Base-by-base conservation (phyloP, 1,139 yeast species). In the Blastobotrys ciferrii region DNA sequence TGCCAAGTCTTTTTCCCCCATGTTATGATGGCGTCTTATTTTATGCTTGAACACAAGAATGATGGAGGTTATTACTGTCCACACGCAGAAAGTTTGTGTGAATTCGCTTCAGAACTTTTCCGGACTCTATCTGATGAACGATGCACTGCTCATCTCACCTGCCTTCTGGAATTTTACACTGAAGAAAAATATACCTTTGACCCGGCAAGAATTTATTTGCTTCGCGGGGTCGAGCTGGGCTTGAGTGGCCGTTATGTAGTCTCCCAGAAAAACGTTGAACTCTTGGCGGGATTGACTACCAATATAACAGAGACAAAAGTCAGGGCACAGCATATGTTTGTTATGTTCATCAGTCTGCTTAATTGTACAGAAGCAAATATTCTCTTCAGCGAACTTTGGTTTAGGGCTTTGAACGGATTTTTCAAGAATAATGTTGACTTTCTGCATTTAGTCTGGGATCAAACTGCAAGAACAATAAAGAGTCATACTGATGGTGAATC, bases 141-240 rank as follows among this genome's bases (percentile, higher is more conserved):
- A 7, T 70, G 72, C 3, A 49, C 61, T 1, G 58, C 56, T 9
- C 55, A 72, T 13, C 49, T 64, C 2, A 36, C 50, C 1, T 48
- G 75, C 1, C 58, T 82, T 4, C 63, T 85, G 42, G 65, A 65
- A 6, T 74, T 80, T 1, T 63, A 86, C 43, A 72, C 68, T 28
- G 73, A 72, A 3, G 63, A 73, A 20, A 75, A 77, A 45, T 75
- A 77, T 6, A 68, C 82, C 0, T 88, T 80, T 66, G 95, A 82
- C 54, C 87, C 91, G 1, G 80, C 92, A 0, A 77, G 88, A 62
- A 74, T 85, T 1, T 84, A 80, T 57, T 67, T 84, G 2, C 61
- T 81, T 1, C 66, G 71, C 30, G 95, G 95, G 5, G 58, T 87
- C 7, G 61, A 78, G 11, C 58, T 68, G 5, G 91, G 87, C 0